A percentile compares a stretch with the other conserved stretches of the same genome.
These are phyloP conservation scores for Marchantia paleacea DNA, from an alignment of 225 moss, liverwort and hornwort genomes.

Conservation along the genomic window DNA sequence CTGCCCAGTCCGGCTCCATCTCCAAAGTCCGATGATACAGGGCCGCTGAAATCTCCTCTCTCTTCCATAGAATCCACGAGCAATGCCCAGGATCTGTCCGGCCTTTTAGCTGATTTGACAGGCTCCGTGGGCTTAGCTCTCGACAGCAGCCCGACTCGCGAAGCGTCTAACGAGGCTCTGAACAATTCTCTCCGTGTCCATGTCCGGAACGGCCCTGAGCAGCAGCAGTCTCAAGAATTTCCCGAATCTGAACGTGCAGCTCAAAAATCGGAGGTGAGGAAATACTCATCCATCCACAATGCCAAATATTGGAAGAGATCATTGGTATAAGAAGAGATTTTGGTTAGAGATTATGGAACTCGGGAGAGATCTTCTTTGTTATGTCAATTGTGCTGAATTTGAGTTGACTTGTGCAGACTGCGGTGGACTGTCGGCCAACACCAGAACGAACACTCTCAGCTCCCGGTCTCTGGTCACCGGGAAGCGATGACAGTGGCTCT, in stretches of 20 bases:
- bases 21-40: neutral
- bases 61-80: constrained; percentile 11
- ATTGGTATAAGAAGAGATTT: neutral
- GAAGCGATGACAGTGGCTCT: constrained; percentile 41
- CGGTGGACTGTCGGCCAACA: constrained; percentile 14
- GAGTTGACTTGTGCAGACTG: constrained; percentile 3
- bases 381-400: neutral
- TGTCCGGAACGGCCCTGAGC: neutral
- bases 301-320: neutral
- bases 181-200: constrained; percentile 26
- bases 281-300: neutral
- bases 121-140: neutral
- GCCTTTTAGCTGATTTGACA: constrained; percentile 2
- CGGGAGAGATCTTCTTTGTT: no score
- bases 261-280: constrained; percentile 22
- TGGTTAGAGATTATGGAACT: neutral
- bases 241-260: neutral
- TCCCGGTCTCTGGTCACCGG: constrained; percentile 31
- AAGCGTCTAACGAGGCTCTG: neutral
- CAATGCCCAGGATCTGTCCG: constrained; percentile 11
- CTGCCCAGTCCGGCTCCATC: neutral
- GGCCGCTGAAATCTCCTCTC: neutral
- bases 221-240: constrained; percentile 3
- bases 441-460: constrained; percentile 21
- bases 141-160: neutral